These are phyloP conservation scores for Xylaria sp. DNA, from an alignment of 2,329 filamentous ascomycete genomes.

Conservation along the genomic window DNA sequence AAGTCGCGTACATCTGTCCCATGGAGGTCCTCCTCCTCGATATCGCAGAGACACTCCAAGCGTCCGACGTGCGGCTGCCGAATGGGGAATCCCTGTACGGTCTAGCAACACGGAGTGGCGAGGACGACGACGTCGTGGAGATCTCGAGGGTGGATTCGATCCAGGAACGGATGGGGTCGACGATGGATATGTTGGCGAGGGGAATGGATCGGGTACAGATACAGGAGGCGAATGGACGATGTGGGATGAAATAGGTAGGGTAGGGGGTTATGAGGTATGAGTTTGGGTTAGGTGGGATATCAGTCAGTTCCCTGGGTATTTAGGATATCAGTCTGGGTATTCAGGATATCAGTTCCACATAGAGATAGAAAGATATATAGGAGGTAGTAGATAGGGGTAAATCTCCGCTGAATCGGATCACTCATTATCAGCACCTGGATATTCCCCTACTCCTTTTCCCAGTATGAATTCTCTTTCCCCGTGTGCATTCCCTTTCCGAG, in stretches of 20 bases:
- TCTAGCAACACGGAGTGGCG: constrained; percentile 24
- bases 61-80: constrained; percentile 64
- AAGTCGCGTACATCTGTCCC: constrained; percentile 84
- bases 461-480: too few species aligned
- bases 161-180: constrained; percentile 25
- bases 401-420: too few species aligned
- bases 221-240: background rate
- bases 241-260: background rate
- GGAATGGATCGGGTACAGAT: constrained; percentile 8
- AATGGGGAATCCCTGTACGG: constrained; percentile 46
- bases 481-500: too few species aligned
- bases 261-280: background rate
- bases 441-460: too few species aligned
- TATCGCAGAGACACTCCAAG: constrained; percentile 72
- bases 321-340: background rate
- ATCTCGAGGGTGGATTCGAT: constrained; percentile 19
- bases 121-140: constrained; percentile 30
- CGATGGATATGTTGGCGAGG: background rate
- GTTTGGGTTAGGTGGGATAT: background rate
- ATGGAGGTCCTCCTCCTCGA: constrained; percentile 89
- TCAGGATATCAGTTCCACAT: too few species aligned
- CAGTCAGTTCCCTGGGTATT: background rate
- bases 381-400: too few species aligned
- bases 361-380: too few species aligned
- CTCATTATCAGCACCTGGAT: too few species aligned